Evolutionary conservation across 768 basidiomycete species (phyloP).

Genomic region (Lentinula detonsa): DNA sequence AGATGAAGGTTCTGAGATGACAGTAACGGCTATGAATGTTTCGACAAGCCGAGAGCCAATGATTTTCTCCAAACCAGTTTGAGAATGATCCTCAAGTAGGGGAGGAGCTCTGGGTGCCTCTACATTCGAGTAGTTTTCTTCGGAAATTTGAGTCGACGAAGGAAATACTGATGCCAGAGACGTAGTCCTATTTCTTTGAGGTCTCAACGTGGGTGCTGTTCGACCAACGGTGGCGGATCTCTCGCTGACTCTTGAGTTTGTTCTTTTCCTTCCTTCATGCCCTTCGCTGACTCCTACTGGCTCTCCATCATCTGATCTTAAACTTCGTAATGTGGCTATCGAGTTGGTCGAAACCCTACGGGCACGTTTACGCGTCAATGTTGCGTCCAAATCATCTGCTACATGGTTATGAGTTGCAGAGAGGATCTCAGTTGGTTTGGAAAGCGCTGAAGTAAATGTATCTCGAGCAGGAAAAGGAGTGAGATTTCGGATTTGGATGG

Average conservation of each 20-base stretch:
- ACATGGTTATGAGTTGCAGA: slow-evolving; percentile 38
- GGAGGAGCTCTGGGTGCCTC: slow-evolving; percentile 18
- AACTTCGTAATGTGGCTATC: slow-evolving; percentile 38
- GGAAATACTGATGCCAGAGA: slow-evolving; percentile 22
- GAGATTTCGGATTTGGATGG: slow-evolving; percentile 72
- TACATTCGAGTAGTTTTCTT: slow-evolving; percentile 14
- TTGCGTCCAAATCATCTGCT: slow-evolving; percentile 67
- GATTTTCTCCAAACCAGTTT: slow-evolving; percentile 62
- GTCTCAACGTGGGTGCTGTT: slow-evolving; percentile 25
- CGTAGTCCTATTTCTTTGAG: slow-evolving; percentile 39
- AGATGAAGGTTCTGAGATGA: slow-evolving; percentile 17
- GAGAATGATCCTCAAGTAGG: slow-evolving; percentile 52
- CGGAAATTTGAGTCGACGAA: slow-evolving; percentile 6
- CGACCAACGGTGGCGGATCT: slow-evolving; percentile 11
- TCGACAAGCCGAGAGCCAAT: slow-evolving; percentile 71
- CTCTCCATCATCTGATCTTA: slow-evolving; percentile 39
- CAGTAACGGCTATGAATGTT: slow-evolving; percentile 61
- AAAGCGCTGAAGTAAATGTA: slow-evolving; percentile 67
- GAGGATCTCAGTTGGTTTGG: slow-evolving; percentile 58
- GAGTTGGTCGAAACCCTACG: slow-evolving; percentile 61
- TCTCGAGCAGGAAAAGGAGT: slow-evolving; percentile 84
- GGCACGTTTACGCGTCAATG: slow-evolving; percentile 49
- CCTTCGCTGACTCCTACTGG: slow-evolving; percentile 24
- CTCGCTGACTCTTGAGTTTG: slow-evolving; percentile 37
- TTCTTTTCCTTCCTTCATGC: slow-evolving; percentile 33